Percentiles rank a stretch among this genome's conserved stretches.
Evolutionary conservation across 192 early-diverging fungal species (phyloP).

Genomic region (Backusella westeae): DNA sequence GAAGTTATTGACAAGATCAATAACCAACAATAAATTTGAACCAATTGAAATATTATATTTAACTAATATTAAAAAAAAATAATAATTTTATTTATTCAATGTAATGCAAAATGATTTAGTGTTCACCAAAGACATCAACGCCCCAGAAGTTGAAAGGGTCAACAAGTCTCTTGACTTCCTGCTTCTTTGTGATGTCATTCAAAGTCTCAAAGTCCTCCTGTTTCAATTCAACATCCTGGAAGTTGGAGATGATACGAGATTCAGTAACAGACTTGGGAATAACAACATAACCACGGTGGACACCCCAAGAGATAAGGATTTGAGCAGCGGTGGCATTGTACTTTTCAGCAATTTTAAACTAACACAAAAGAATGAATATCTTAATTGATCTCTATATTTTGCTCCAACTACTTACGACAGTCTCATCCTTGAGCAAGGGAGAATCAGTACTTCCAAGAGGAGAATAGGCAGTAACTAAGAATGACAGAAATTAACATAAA

Average conservation of each 20-base stretch:
- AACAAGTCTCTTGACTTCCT: background rate
- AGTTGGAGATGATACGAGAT: constrained; percentile 28
- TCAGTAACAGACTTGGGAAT: constrained; percentile 81
- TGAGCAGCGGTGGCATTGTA: constrained; percentile 67
- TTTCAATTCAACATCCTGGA: constrained; percentile 5
- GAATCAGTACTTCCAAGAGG: constrained; percentile 60
- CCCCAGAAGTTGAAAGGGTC: constrained; percentile 16
- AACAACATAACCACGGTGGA: constrained; percentile 69
- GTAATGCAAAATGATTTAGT: background rate
- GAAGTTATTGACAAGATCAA: background rate
- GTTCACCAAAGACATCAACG: constrained; percentile 13
- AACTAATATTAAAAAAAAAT: background rate
- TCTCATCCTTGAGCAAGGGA: constrained; percentile 22
- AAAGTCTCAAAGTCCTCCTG: constrained; percentile 13
- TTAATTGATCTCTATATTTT: background rate
- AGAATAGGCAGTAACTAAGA: constrained; percentile 72
- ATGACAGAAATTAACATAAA: background rate
- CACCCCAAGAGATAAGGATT: constrained; percentile 75
- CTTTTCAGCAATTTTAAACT: constrained; percentile 59
- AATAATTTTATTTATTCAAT: background rate
- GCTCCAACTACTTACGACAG: constrained; percentile 24
- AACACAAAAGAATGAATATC: background rate
- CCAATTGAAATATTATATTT: background rate
- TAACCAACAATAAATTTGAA: background rate
- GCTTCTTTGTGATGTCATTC: background rate